phyloP scores from a whole-genome alignment of 306 rosid species.

The Vachellia collinsii region DNA sequence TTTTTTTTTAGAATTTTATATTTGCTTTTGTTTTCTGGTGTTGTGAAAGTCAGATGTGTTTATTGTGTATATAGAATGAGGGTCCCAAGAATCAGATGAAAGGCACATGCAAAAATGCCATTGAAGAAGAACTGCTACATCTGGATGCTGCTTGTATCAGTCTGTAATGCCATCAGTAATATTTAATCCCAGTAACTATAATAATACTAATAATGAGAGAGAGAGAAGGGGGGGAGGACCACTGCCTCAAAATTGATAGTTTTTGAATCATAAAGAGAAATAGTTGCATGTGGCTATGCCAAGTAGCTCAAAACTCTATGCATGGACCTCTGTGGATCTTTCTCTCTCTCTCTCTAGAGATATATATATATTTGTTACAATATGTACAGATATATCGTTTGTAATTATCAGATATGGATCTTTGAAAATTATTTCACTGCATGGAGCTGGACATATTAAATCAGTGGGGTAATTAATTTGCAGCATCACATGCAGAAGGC shows the following conservation, averaged over 20 bases:
- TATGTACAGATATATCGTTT: too few species aligned
- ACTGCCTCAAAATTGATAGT: conserved; percentile 45
- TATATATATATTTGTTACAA: neutral
- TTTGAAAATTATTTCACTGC: conserved; percentile 39
- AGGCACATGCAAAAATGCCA: conserved; percentile 51
- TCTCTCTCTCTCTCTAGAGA: neutral
- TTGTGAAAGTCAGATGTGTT: neutral
- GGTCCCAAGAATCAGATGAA: conserved; percentile 54
- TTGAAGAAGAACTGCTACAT: conserved; percentile 35
- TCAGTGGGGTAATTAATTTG: neutral
- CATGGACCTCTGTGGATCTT: conserved; percentile 39
- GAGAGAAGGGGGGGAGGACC: conserved; percentile 37
- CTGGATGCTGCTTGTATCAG: conserved; percentile 34
- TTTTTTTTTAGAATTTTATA: too few species aligned
- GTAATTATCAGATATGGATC: conserved; percentile 38
- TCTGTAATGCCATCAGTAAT: conserved; percentile 21
- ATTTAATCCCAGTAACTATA: conserved; percentile 37
- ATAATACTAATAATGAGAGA: neutral
- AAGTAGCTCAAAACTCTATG: conserved; percentile 69
- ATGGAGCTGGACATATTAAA: conserved; percentile 10
- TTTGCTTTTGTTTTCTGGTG: neutral
- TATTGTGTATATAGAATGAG: conserved; percentile 34
- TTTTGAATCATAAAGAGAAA: conserved; percentile 41
- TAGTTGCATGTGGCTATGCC: conserved; percentile 66
- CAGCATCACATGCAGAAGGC: neutral